Evolutionary conservation across 441 rosid species (phyloP), one percentile per base, ranked within the genome.

Genomic region (Gossypium davidsonii): DNA sequence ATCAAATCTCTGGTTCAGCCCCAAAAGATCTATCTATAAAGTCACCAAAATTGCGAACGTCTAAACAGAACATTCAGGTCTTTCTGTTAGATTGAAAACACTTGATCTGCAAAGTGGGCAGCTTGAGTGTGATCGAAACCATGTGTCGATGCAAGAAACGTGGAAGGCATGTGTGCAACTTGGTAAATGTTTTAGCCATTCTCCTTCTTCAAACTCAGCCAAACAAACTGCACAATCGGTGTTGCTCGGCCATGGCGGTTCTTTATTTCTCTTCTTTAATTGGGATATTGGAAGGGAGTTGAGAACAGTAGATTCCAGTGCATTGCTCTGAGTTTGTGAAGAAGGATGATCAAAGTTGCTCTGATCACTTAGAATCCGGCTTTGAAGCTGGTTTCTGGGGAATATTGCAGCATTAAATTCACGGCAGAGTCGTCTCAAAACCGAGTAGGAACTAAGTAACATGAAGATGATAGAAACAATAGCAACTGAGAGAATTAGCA

Each of bases 211-310:
- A 14, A 87, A 88, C 70, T 91, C 93, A 1, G 62, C 86, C 75
- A 87, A 78, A 71, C 94, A 88, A 57, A 91, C 85, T 3, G 90
- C 84, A 53, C 95, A 91, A 21, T 86, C 93, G 1, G 78, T 68
- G 70, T 72, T 61, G 67, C 18, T 49, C 2, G 17, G 2, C 6
- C 18, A 48, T 0, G 5, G 52, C 15, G 6, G 52, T n/a, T 49
- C 53, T 49, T 49, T 67, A 1, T 74, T 72, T 67, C 69, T 49
- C 56, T 75, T 64, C 67, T 46, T 61, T 77, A 74, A 84, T 70
- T 28, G 78, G 9, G 77, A 15, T 23, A 72, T 57, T 0, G 86
- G 88, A 15, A 86, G 76, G 37, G 83, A 62, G 11, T 71, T 44
- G 53, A 66, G 31, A 3, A 82, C 63, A n/a, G 64, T 44, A 14